Evolutionary conservation across 2,329 filamentous ascomycete species (phyloP).

Genomic region (Xylaria digitata): DNA sequence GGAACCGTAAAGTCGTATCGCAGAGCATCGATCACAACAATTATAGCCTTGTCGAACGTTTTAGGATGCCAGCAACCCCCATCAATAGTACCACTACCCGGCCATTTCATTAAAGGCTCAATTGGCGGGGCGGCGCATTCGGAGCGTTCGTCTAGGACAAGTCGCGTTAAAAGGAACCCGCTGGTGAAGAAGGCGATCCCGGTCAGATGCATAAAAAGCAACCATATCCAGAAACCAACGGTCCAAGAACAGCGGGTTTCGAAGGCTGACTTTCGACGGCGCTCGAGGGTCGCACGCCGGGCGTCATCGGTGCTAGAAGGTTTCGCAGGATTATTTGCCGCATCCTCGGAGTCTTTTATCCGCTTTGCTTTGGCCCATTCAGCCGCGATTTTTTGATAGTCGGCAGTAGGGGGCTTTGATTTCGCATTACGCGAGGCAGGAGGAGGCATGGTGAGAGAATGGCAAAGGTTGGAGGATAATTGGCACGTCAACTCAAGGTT

Average conservation of each 20-base stretch:
- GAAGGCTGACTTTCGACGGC: conserved; percentile 60
- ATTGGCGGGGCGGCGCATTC: conserved; percentile 76
- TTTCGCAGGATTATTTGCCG: conserved; percentile 49
- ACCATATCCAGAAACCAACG: conserved; percentile 74
- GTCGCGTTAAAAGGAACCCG: conserved; percentile 90
- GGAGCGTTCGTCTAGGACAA: conserved; percentile 82
- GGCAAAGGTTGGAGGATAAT: conserved; percentile 15
- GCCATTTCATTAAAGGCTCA: conserved; percentile 59
- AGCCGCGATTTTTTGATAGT: conserved; percentile 65
- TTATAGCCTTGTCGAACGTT: conserved; percentile 89
- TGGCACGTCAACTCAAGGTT: conserved; percentile 27
- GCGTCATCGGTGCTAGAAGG: conserved; percentile 54
- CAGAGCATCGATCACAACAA: conserved; percentile 91
- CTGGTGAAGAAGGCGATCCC: conserved; percentile 94
- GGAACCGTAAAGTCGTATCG: conserved; percentile 97
- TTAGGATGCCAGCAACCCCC: conserved; percentile 96
- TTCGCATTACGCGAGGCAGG: conserved; percentile 42
- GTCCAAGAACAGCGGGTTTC: conserved; percentile 68
- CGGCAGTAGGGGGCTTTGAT: conserved; percentile 50
- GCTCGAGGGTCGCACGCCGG: conserved; percentile 61
- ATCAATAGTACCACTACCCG: conserved; percentile 58
- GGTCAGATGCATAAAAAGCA: conserved; percentile 78
- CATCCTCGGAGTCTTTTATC: conserved; percentile 58
- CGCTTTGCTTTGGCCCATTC: conserved; percentile 66
- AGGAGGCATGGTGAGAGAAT: conserved; percentile 32